phyloP scores from a whole-genome alignment of 306 rosid genomes.

The Cucurbita ficifolia region DNA sequence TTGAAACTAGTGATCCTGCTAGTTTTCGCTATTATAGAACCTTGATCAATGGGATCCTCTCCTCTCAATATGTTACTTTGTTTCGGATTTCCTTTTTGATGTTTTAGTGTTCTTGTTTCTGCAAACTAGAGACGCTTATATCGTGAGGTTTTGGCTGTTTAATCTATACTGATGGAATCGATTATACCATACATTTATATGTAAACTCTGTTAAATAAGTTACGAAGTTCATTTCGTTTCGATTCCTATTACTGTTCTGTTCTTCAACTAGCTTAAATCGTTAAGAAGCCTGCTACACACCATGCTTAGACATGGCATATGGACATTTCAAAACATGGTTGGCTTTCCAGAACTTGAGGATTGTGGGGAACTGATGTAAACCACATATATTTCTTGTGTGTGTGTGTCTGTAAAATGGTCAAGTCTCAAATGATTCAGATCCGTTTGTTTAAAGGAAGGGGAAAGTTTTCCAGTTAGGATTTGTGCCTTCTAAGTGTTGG shows the following conservation, averaged over 20 bases:
- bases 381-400: neutral
- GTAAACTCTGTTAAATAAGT: neutral
- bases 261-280: neutral
- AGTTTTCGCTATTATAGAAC: neutral
- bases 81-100: no score
- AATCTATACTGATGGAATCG: no score
- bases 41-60: no score
- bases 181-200: no score
- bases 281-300: neutral
- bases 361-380: neutral
- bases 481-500: neutral
- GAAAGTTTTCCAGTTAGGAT: neutral
- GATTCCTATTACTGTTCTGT: neutral
- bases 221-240: neutral
- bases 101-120: no score
- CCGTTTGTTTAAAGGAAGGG: neutral
- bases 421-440: neutral
- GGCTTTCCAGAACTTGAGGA: neutral
- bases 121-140: no score
- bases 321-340: neutral
- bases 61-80: no score
- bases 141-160: no score
- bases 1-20: neutral
- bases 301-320: neutral
- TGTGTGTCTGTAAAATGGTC: neutral